Evolutionary conservation across 2,329 filamentous ascomycete genomes (phyloP).

Genomic region (Teratosphaeria zuluensis): DNA sequence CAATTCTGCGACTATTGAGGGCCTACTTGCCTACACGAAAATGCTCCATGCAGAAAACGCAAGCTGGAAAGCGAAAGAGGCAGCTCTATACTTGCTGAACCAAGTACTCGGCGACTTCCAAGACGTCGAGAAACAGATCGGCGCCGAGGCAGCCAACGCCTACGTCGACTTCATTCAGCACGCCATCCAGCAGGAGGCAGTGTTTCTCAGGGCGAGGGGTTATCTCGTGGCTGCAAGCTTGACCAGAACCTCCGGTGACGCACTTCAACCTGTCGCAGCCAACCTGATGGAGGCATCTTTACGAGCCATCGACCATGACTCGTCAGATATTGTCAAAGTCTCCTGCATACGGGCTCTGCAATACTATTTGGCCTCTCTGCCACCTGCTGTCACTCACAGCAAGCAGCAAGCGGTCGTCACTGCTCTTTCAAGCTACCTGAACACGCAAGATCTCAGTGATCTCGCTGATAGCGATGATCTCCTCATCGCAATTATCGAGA

Average conservation of each 20-base stretch:
- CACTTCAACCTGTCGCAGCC: constrained; percentile 45
- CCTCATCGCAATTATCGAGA: constrained; percentile 79
- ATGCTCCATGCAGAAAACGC: constrained; percentile 52
- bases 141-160: constrained; percentile 56
- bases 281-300: constrained; percentile 64
- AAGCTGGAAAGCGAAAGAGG: constrained; percentile 63
- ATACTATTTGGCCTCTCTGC: constrained; percentile 49
- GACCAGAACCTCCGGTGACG: constrained; percentile 55
- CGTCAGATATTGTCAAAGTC: constrained; percentile 82
- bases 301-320: constrained; percentile 62
- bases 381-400: constrained; percentile 40
- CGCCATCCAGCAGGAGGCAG: constrained; percentile 60
- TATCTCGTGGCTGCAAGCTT: constrained; percentile 78
- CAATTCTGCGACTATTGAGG: constrained; percentile 63
- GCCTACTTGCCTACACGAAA: constrained; percentile 67
- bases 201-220: constrained; percentile 74
- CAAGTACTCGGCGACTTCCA: constrained; percentile 74
- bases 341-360: constrained; percentile 83
- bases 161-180: constrained; percentile 75
- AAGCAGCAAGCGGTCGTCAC: constrained; percentile 53
- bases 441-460: constrained; percentile 69
- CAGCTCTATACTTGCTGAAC: constrained; percentile 75
- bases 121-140: constrained; percentile 64
- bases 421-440: constrained; percentile 62
- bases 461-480: constrained; percentile 85